Conservation (phyloP, 441 rosid species). For the Rhodomyrtus psidioides region DNA sequence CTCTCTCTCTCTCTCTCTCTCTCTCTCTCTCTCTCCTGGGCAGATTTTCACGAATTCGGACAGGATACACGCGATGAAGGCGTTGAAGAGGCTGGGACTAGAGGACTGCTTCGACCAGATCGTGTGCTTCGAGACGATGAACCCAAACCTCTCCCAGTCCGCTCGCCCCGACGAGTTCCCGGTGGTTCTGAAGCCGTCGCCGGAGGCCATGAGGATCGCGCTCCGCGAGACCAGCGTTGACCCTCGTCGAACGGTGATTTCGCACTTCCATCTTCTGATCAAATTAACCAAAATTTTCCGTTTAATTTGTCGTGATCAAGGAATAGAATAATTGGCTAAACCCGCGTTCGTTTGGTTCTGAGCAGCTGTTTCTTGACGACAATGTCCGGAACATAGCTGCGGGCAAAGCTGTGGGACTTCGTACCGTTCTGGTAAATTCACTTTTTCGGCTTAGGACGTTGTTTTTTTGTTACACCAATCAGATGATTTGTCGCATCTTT, state of each 20-base stretch:
- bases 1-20: too few species aligned
- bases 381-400: conserved; percentile 5
- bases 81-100: background rate
- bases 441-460: background rate
- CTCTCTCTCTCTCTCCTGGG: background rate
- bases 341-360: background rate
- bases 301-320: background rate
- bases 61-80: conserved; percentile 5
- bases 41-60: conserved; percentile 18
- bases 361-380: conserved; percentile 16
- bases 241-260: background rate
- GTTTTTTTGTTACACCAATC: background rate
- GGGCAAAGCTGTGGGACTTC: conserved; percentile 12
- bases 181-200: conserved; percentile 11
- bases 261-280: too few species aligned
- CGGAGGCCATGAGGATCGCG: conserved; percentile 5
- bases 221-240: background rate
- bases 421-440: conserved; percentile 1
- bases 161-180: conserved; percentile 10
- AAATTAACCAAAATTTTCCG: too few species aligned
- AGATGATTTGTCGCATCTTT: background rate
- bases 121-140: conserved; percentile 18
- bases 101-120: conserved; percentile 16
- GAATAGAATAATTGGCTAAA: background rate
- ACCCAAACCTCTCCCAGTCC: conserved; percentile 2